A percentile compares a stretch with the other conserved stretches of the same genome.
These are phyloP conservation scores for Venturia nashicola DNA, from an alignment of 2,329 filamentous ascomycete genomes.

Conservation along the genomic window DNA sequence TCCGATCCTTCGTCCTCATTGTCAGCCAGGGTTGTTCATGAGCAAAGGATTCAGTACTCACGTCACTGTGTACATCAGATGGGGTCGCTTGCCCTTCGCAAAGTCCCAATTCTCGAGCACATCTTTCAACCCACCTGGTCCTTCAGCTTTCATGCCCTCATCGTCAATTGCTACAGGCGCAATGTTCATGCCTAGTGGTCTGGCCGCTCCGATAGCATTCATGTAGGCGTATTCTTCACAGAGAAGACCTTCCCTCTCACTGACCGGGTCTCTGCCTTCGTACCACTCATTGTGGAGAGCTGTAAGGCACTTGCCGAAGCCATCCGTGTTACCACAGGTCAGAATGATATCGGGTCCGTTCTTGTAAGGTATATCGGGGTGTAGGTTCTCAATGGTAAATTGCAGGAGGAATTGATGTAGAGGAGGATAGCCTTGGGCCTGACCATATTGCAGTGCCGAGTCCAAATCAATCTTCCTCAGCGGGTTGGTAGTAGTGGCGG, in stretches of 20 bases:
- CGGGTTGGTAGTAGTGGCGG: conserved; percentile 44
- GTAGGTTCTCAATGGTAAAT: conserved; percentile 63
- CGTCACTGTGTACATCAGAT: conserved; percentile 84
- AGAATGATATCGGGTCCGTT: conserved; percentile 66
- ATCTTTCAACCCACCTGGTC: conserved; percentile 62
- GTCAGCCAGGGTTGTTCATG: neutral
- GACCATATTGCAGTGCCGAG: conserved; percentile 77
- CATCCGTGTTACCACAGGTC: conserved; percentile 76
- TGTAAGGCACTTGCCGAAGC: conserved; percentile 65
- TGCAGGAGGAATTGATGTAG: conserved; percentile 66
- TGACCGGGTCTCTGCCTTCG: conserved; percentile 51
- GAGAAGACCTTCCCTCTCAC: conserved; percentile 63
- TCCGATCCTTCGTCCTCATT: conserved; percentile 47
- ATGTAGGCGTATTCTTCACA: conserved; percentile 73
- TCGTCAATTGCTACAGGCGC: conserved; percentile 64
- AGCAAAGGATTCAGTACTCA: conserved; percentile 33
- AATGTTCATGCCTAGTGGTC: conserved; percentile 59
- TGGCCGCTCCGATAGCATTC: conserved; percentile 56
- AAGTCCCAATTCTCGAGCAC: conserved; percentile 75
- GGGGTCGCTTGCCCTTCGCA: conserved; percentile 59
- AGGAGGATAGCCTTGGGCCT: conserved; percentile 69
- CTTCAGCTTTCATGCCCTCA: conserved; percentile 65
- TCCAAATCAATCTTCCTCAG: conserved; percentile 64
- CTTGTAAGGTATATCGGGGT: conserved; percentile 69
- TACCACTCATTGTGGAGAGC: conserved; percentile 67